These are phyloP conservation scores for Vitellaria paradoxa DNA, from an alignment of 179 eudicot species.

Conservation along the genomic window DNA sequence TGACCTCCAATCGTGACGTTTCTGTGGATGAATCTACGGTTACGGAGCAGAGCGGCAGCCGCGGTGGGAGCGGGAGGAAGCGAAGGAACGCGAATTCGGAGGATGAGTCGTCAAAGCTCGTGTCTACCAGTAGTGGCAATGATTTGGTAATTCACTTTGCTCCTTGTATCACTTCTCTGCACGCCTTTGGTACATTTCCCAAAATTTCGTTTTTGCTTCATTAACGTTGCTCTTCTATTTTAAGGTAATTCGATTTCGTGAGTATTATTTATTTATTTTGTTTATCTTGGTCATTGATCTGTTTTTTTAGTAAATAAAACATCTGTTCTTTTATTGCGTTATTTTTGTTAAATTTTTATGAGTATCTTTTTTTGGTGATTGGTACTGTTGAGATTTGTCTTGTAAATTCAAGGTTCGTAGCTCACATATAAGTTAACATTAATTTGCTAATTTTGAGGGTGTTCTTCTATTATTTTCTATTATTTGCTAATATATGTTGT, in stretches of 20 bases:
- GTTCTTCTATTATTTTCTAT: neutral
- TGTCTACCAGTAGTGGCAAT: conserved; percentile 41
- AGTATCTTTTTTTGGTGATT: no score
- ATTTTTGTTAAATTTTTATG: no score
- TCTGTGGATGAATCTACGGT: conserved; percentile 35
- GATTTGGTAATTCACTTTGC: conserved; percentile 38
- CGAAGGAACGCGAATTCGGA: conserved; percentile 36
- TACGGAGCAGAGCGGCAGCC: conserved; percentile 30
- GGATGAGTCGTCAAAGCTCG: conserved; percentile 50
- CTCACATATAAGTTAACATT: neutral
- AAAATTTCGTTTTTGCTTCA: neutral
- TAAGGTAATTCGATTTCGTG: neutral
- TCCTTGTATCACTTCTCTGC: neutral
- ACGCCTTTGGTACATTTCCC: neutral
- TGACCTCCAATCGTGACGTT: conserved; percentile 10
- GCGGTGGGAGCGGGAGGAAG: conserved; percentile 30
- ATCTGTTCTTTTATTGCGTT: no score
- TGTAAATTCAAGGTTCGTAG: neutral
- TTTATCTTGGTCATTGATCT: neutral
- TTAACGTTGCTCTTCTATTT: neutral
- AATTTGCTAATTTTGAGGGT: neutral
- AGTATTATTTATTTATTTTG: neutral
- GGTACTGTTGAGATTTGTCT: no score
- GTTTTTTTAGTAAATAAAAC: no score
- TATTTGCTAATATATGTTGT: no score